Evolutionary conservation across 208 protist species (phyloP).

Genomic region (Entamoeba histolytica): DNA sequence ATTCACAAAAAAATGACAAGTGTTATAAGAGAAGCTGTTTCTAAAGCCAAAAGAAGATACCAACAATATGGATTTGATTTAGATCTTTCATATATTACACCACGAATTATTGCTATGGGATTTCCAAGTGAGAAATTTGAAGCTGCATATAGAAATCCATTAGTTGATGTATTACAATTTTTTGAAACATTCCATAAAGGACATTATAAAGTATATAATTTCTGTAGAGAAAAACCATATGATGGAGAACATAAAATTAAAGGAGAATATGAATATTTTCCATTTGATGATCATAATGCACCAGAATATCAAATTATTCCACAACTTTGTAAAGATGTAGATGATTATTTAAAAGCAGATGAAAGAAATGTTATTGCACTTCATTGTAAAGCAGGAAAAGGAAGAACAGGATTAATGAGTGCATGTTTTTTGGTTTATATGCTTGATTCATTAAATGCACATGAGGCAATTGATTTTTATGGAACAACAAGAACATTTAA

Average conservation of each 20-base stretch:
- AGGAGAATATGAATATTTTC: slow-evolving; percentile 23
- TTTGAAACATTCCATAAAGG: slow-evolving; percentile 56
- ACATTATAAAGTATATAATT: slow-evolving; percentile 51
- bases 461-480: background rate
- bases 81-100: slow-evolving; percentile 42
- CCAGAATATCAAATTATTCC: background rate
- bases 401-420: background rate
- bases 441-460: background rate
- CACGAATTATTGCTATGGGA: slow-evolving; percentile 44
- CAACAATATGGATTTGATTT: slow-evolving; percentile 35
- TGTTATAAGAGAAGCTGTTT: background rate
- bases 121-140: slow-evolving; percentile 40
- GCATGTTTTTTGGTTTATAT: background rate
- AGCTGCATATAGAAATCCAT: slow-evolving; percentile 67
- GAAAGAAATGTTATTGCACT: background rate
- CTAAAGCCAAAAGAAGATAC: background rate
- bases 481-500: background rate
- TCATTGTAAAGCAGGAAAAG: slow-evolving; percentile 15
- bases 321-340: background rate
- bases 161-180: slow-evolving; percentile 40
- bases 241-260: slow-evolving; percentile 35
- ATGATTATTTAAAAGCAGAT: background rate
- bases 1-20: too few species aligned
- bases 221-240: slow-evolving; percentile 35
- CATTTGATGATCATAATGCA: slow-evolving; percentile 41